phyloP scores from a whole-genome alignment of 306 rosid species.

The Cicer bijugum region DNA sequence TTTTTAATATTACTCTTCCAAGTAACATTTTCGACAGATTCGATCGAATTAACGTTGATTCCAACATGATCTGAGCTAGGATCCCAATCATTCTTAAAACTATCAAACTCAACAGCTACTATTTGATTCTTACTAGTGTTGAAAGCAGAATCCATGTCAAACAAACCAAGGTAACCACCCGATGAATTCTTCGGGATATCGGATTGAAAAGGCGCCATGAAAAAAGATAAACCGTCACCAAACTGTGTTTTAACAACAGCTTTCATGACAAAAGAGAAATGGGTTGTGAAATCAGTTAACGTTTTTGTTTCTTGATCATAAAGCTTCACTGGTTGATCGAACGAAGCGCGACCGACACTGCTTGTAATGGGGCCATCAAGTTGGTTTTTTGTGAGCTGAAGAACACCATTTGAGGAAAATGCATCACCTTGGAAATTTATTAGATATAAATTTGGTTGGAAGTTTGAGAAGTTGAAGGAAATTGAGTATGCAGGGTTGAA shows the following conservation, averaged over 20 bases:
- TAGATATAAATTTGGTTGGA: slow-evolving; percentile 45
- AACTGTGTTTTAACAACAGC: background rate
- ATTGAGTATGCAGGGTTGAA: slow-evolving; percentile 43
- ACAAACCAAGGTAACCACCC: slow-evolving; percentile 70
- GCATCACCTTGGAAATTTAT: slow-evolving; percentile 60
- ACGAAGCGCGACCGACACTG: slow-evolving; percentile 71
- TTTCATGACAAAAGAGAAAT: slow-evolving; percentile 61
- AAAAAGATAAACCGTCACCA: slow-evolving; percentile 78
- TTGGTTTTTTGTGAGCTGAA: slow-evolving; percentile 68
- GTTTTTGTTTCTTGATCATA: slow-evolving; percentile 56
- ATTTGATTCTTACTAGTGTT: slow-evolving; percentile 50
- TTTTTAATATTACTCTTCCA: slow-evolving; percentile 63
- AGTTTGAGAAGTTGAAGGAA: slow-evolving; percentile 57
- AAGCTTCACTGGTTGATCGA: slow-evolving; percentile 52
- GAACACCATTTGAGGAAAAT: slow-evolving; percentile 49
- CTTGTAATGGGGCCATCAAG: slow-evolving; percentile 46
- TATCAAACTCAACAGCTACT: slow-evolving; percentile 81
- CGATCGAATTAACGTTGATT: slow-evolving; percentile 66
- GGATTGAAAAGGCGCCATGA: slow-evolving; percentile 62
- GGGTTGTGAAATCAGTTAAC: slow-evolving; percentile 74
- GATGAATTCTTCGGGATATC: slow-evolving; percentile 55
- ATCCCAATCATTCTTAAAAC: slow-evolving; percentile 58
- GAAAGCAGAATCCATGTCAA: slow-evolving; percentile 43
- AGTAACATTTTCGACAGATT: slow-evolving; percentile 45
- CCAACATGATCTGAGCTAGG: slow-evolving; percentile 65